phyloP scores from a whole-genome alignment of 2,329 filamentous ascomycete genomes.

The Beauveria rudraprayagi region DNA sequence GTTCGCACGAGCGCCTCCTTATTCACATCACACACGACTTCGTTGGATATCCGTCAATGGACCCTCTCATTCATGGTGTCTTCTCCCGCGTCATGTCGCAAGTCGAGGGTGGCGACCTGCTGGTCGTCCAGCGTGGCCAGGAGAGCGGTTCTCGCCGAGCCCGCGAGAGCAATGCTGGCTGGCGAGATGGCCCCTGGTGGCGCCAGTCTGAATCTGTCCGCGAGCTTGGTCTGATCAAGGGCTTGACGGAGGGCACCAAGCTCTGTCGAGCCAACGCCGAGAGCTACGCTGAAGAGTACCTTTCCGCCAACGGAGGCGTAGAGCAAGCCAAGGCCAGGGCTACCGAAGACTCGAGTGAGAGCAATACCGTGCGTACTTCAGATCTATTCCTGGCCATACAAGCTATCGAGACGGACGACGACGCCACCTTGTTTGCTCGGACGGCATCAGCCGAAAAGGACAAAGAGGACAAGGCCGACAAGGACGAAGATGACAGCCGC shows the following conservation, averaged over 20 bases:
- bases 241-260: conserved; percentile 80
- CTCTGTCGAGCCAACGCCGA: conserved; percentile 85
- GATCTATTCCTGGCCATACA: conserved; percentile 96
- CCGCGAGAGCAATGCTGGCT: conserved; percentile 55
- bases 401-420: conserved; percentile 61
- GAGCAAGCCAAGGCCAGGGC: conserved; percentile 74
- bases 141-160: conserved; percentile 67
- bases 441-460: conserved; percentile 45
- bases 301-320: conserved; percentile 66
- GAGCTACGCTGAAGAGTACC: conserved; percentile 79
- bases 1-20: conserved; percentile 89
- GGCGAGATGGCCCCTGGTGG: conserved; percentile 98
- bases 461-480: conserved; percentile 44
- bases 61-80: conserved; percentile 82
- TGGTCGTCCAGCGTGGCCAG: conserved; percentile 88
- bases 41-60: conserved; percentile 85
- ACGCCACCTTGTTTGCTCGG: conserved; percentile 61
- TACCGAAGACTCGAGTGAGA: conserved; percentile 69
- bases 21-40: conserved; percentile 98
- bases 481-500: conserved; percentile 49
- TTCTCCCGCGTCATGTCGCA: conserved; percentile 98
- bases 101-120: conserved; percentile 89
- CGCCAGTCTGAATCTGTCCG: conserved; percentile 61
- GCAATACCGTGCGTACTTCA: conserved; percentile 83
- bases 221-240: conserved; percentile 71